Base-by-base conservation (phyloP, 768 basidiomycete genomes). In the Glaciozyma antarctica region DNA sequence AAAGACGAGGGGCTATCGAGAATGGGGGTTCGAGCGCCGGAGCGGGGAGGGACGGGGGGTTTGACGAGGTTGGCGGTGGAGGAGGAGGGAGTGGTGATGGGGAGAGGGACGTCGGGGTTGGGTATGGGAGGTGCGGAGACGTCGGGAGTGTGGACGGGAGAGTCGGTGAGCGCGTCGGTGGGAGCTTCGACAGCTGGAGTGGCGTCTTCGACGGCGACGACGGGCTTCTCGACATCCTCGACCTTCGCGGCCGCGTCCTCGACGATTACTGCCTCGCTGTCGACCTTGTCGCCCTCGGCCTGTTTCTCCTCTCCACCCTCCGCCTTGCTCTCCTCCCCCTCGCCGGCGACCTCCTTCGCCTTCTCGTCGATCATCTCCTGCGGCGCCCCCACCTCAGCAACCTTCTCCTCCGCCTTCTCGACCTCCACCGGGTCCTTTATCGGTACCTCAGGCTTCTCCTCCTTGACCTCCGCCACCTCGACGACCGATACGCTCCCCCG, bases 211-310 rank as follows among this genome's bases (percentile, higher is more conserved):
- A 51, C 49, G 49, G 12, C n/a, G 13, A 24, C 17, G 55, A 51
- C n/a, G 60, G 41, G 7, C 49, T 24, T 32, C 22, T n/a, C 48
- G 26, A 22, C 17, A 21, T 49, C 24, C 48, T 53, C 51, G 16
- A 26, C 8, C 68, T 81, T 80, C 61, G 82, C 81, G 60, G 83
- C 81, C 67, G 83, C 81, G 30, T 80, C 76, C 70, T 83, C 81
- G 43, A 78, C 77, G 56, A 88, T 83, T 72, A 83, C 81, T 21
- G 84, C 84, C 48, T 88, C 88, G 72, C 88, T 12, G 2, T 16
- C 57, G 7, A 16, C 22, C 41, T 24, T 77, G 72, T 82, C 75
- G 64, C 84, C 85, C 41, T 86, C 85, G 53, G 47, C 30, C 49
- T 64, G 59, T 51, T 64, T 47, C 41, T 63, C 60, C 38, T 30